A percentile compares a stretch with the other conserved stretches of the same genome.
Evolutionary conservation across 306 rosid genomes (phyloP).

Genomic region (Pachyrhizus erosus): DNA sequence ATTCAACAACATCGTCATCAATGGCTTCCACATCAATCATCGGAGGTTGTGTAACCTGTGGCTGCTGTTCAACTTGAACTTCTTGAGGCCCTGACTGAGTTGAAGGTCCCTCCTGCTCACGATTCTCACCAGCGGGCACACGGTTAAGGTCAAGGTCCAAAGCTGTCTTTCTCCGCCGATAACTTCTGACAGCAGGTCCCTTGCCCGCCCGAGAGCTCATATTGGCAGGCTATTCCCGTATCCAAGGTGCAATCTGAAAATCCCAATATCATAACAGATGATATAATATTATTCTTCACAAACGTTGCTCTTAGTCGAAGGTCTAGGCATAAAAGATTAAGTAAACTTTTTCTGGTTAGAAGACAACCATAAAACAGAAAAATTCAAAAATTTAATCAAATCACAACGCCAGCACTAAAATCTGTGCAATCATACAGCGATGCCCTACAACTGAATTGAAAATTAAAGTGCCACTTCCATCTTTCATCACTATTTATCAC

Average conservation of each 20-base stretch:
- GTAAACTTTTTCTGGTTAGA: neutral
- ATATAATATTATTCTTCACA: neutral
- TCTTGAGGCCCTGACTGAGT: constrained; percentile 38
- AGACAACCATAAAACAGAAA: neutral
- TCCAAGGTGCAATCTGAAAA: constrained; percentile 34
- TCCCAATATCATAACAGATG: neutral
- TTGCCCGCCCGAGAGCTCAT: constrained; percentile 46
- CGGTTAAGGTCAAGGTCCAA: constrained; percentile 53
- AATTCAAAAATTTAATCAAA: neutral
- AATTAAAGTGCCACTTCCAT: neutral
- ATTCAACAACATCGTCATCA: constrained; percentile 89
- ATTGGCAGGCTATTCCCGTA: constrained; percentile 11
- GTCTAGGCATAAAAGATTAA: neutral
- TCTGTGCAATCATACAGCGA: neutral
- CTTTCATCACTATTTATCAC: neutral
- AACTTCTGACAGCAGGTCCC: constrained; percentile 40
- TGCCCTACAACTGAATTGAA: neutral
- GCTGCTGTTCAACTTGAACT: constrained; percentile 41
- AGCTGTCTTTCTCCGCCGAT: constrained; percentile 51
- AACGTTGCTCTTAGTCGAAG: neutral
- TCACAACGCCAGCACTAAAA: neutral
- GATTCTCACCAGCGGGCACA: constrained; percentile 43
- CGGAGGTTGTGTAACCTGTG: constrained; percentile 43
- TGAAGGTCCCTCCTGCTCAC: constrained; percentile 53
- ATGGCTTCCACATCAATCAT: constrained; percentile 83